phyloP scores from a whole-genome alignment of 768 basidiomycete genomes.

The Arthromyces matolae region DNA sequence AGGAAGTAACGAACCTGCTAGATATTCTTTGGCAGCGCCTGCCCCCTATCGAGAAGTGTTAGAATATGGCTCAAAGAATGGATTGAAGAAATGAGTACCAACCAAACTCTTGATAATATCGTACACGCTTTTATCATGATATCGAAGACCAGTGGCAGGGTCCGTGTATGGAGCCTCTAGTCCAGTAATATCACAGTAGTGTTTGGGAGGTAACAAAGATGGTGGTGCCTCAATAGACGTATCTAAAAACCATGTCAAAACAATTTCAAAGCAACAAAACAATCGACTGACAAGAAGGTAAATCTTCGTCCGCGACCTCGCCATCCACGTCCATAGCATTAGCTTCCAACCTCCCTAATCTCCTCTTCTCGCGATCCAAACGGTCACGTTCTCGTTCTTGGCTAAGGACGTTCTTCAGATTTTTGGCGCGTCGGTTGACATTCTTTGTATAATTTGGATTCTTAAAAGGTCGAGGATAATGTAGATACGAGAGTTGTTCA shows the following conservation, averaged over 20 bases:
- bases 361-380: slow-evolving; percentile 57
- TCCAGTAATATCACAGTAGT: slow-evolving; percentile 86
- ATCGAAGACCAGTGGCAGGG: slow-evolving; percentile 73
- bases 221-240: slow-evolving; percentile 83
- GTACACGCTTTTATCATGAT: slow-evolving; percentile 86
- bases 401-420: slow-evolving; percentile 71
- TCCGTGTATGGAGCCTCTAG: slow-evolving; percentile 84
- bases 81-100: slow-evolving; percentile 16
- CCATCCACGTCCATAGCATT: slow-evolving; percentile 56
- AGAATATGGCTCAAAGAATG: background rate
- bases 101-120: slow-evolving; percentile 76
- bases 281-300: slow-evolving; percentile 59
- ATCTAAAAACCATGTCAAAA: slow-evolving; percentile 42
- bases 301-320: slow-evolving; percentile 50
- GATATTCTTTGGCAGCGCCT: slow-evolving; percentile 72
- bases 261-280: background rate
- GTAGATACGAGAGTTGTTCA: slow-evolving; percentile 71
- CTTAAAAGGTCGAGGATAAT: slow-evolving; percentile 74
- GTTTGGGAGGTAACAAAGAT: slow-evolving; percentile 68
- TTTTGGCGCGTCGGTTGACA: slow-evolving; percentile 68
- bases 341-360: slow-evolving; percentile 44
- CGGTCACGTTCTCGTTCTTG: slow-evolving; percentile 78
- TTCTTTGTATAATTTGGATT: slow-evolving; percentile 69
- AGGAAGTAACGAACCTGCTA: slow-evolving; percentile 46
- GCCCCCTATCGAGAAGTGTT: slow-evolving; percentile 42